Conservation (phyloP, 2,329 filamentous ascomycete species). For the Fusarium sarcochroum region DNA sequence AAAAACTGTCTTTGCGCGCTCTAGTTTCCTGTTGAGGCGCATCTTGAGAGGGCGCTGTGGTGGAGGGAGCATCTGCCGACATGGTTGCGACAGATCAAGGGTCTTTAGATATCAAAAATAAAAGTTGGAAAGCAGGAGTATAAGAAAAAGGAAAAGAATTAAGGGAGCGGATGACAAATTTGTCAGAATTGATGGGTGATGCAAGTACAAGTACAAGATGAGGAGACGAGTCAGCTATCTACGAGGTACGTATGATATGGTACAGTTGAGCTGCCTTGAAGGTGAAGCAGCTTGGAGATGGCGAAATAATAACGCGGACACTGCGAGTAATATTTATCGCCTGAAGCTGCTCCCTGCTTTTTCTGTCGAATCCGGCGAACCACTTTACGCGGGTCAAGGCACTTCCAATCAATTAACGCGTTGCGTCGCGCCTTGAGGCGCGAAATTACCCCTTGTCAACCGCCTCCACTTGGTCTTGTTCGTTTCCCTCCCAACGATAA, state of each 20-base stretch:
- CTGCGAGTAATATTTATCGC: fast-evolving
- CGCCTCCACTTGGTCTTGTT: slow-evolving; percentile 36
- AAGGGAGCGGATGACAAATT: slow-evolving; percentile 12
- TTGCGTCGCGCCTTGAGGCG: slow-evolving; percentile 47
- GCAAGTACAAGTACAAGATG: slow-evolving; percentile 19
- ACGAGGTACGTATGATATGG: background rate
- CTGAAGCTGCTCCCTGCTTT: background rate
- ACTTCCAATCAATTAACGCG: slow-evolving; percentile 61
- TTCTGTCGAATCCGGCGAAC: slow-evolving; percentile 19
- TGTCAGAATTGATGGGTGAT: slow-evolving; percentile 22
- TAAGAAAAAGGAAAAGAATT: background rate
- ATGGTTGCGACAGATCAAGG: slow-evolving; percentile 44
- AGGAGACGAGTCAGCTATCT: slow-evolving; percentile 21
- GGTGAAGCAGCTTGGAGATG: slow-evolving; percentile 1
- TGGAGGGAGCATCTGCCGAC: slow-evolving; percentile 57
- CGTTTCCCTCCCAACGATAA: slow-evolving; percentile 41
- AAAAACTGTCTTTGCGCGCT: slow-evolving; percentile 70
- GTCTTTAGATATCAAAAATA: background rate
- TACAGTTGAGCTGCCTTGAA: slow-evolving; percentile 1
- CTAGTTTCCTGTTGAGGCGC: slow-evolving; percentile 42
- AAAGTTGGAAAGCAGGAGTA: background rate
- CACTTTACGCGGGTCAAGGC: slow-evolving; percentile 59
- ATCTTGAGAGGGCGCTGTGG: slow-evolving; percentile 42
- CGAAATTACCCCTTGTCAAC: slow-evolving; percentile 45
- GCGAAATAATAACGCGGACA: slow-evolving; percentile 38